Conservation (phyloP, 768 basidiomycete species). For the Suillus tomentosus region DNA sequence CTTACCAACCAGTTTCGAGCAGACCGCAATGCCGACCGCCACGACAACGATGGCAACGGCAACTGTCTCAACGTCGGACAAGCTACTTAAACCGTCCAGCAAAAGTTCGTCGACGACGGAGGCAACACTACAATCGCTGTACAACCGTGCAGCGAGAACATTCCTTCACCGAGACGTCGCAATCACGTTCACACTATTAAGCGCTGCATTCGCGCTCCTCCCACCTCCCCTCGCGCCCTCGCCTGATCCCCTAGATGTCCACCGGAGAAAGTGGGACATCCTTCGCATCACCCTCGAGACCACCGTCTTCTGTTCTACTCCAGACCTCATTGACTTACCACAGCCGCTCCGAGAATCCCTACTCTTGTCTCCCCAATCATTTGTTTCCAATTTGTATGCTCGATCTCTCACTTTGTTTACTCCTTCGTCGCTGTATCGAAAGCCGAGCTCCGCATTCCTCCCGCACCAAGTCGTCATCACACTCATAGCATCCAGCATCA, state of each 20-base stretch:
- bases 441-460: constrained; percentile 54
- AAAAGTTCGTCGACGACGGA: constrained; percentile 33
- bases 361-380: constrained; percentile 57
- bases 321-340: constrained; percentile 45
- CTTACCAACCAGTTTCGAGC: too few relatives aligned
- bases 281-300: constrained; percentile 82
- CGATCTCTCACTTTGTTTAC: constrained; percentile 74
- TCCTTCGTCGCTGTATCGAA: constrained; percentile 43
- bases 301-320: constrained; percentile 62
- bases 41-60: constrained; percentile 35
- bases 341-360: constrained; percentile 52
- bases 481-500: constrained; percentile 69
- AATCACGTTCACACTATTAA: constrained; percentile 63
- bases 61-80: constrained; percentile 22
- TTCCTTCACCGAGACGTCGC: constrained; percentile 74
- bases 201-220: constrained; percentile 69
- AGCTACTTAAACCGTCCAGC: constrained; percentile 37
- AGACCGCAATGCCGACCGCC: constrained; percentile 50
- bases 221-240: constrained; percentile 37
- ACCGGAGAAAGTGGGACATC: constrained; percentile 84
- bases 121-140: constrained; percentile 67
- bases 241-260: constrained; percentile 45
- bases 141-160: constrained; percentile 75
- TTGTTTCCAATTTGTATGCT: constrained; percentile 55
- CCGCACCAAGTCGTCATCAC: constrained; percentile 73